phyloP scores from a whole-genome alignment of 768 basidiomycete species.

The Hydnomerulius pinastri region DNA sequence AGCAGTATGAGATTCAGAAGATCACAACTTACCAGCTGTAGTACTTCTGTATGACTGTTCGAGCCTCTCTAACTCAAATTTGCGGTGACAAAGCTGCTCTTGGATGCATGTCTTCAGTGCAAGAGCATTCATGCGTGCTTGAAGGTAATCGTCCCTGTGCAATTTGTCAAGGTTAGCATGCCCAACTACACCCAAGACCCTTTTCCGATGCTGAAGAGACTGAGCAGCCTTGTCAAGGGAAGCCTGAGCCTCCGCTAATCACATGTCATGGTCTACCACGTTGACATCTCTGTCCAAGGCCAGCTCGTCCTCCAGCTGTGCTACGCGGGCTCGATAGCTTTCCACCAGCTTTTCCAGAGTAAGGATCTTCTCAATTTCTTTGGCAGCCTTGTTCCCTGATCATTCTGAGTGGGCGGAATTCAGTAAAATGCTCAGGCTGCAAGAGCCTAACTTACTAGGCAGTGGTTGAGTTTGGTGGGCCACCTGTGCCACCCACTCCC shows the following conservation, averaged over 20 bases:
- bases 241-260: neutral
- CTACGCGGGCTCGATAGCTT: neutral
- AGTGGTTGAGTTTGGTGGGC: neutral
- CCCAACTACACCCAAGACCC: slow-evolving; percentile 3
- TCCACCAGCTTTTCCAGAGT: slow-evolving; percentile 1
- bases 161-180: slow-evolving; percentile 3
- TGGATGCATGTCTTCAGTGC: slow-evolving; percentile 18
- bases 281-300: neutral
- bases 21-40: slow-evolving; percentile 17
- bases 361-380: slow-evolving; percentile 4
- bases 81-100: slow-evolving; percentile 15
- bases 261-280: slow-evolving; percentile 2
- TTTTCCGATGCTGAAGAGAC: neutral
- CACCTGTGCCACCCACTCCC: slow-evolving; percentile 4
- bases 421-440: neutral
- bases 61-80: slow-evolving; percentile 19
- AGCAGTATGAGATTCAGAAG: neutral
- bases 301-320: slow-evolving; percentile 1
- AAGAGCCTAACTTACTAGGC: slow-evolving; percentile 3
- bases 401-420: neutral
- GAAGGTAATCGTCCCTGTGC: slow-evolving; percentile 7
- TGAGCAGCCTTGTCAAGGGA: neutral
- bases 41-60: slow-evolving; percentile 14
- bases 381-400: neutral
- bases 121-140: slow-evolving; percentile 18